Percentiles rank a stretch among this genome's conserved stretches.
These are phyloP conservation scores for Aaosphaeria arxii DNA, from an alignment of 2,329 filamentous ascomycete species.

Conservation along the genomic window DNA sequence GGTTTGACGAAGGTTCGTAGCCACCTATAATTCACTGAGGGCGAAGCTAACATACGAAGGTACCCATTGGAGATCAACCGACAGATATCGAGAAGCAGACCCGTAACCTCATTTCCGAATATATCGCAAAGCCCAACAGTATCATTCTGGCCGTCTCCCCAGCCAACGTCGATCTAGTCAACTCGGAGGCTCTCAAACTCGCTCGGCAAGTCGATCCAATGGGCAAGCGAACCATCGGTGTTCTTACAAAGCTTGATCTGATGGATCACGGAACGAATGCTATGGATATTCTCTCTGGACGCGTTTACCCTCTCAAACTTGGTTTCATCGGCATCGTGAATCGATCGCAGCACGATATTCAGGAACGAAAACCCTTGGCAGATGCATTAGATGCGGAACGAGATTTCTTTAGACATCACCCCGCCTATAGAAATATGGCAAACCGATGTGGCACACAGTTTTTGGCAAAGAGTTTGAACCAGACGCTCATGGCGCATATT, in stretches of 20 bases:
- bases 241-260: constrained; percentile 92
- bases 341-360: constrained; percentile 96
- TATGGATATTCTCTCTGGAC: constrained; percentile 92
- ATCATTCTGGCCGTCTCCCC: constrained; percentile 96
- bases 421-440: constrained; percentile 95
- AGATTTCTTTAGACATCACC: constrained; percentile 96
- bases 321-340: constrained; percentile 99
- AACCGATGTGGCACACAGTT: constrained; percentile 90
- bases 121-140: constrained; percentile 98
- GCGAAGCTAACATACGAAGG: constrained; percentile 49
- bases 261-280: constrained; percentile 99
- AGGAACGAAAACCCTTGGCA: constrained; percentile 89
- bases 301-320: constrained; percentile 93
- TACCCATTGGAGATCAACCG: constrained; percentile 96
- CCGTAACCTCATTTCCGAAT: constrained; percentile 91
- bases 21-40: constrained; percentile 4
- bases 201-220: constrained; percentile 95
- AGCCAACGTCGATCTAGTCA: constrained; percentile 96
- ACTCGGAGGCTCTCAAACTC: constrained; percentile 95
- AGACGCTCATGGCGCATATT: constrained; percentile 93
- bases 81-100: constrained; percentile 99
- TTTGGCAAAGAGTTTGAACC: constrained; percentile 90
- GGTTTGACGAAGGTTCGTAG: constrained; percentile 81
- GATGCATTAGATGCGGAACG: constrained; percentile 86
- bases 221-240: constrained; percentile 91